Evolutionary conservation across 1,139 yeast genomes (phyloP), one percentile per base, ranked within the genome.

Genomic region (Trichomonascaceae sp.): DNA sequence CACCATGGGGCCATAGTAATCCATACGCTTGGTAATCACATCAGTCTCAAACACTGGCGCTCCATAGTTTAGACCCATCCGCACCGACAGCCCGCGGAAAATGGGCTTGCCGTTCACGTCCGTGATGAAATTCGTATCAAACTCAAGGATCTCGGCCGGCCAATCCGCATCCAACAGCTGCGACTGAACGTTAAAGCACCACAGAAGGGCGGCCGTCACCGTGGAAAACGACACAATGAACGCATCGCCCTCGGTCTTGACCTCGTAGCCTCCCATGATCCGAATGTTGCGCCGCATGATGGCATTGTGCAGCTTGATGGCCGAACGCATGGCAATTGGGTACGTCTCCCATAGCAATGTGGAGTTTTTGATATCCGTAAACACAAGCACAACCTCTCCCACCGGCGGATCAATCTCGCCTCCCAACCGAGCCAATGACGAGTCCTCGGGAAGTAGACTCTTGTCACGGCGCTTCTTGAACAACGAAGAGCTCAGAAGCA

Each of bases 21-120:
- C 99, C 98, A 92, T 89, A 62, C 99, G 75, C 43, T 87, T 73
- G 0, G 98, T 89, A 37, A 87, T 85, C 37, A 89, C 79, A 62
- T 89, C 98, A 4, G 81, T 73, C 53, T 92, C 99, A 49, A 94
- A 84, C 31, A 89, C 96, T 0, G 99, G 98, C 1, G 80, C 67
- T 38, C 99, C 99, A 94, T 97, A 89, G 56, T 89, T 97, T 32
- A 84, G 72, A 41, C 98, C 98, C 97, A 89, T 89, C 50, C 99
- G 72, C 8, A 89, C 99, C 1, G 93, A 79, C 33, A 89, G 60
- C 2, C 99, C 99, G 38, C 93, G 65, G 56, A 77, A 89, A 5
- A 89, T 69, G 1, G 74, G 54, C 17, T 52, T 57, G 1, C 78
- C 80, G 11, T 67, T 55, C 6, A 66, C 65, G 54, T 84, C 94